phyloP scores from a whole-genome alignment of 192 early-diverging fungal genomes.

The Umbelopsis sp. region DNA sequence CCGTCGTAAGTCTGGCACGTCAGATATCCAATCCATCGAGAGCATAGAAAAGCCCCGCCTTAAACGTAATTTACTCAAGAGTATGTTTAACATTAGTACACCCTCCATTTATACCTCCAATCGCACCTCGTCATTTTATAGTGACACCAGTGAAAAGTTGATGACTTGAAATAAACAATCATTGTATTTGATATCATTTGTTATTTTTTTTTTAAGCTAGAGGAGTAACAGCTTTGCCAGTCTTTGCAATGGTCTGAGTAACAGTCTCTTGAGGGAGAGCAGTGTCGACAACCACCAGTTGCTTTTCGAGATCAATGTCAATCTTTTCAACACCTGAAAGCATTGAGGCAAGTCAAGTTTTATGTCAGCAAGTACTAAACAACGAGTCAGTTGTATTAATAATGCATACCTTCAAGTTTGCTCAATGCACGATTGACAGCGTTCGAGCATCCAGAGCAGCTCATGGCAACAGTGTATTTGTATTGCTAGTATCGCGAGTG shows the following conservation, averaged over 20 bases:
- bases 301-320: conserved; percentile 58
- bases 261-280: conserved; percentile 27
- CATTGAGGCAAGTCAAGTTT: not conserved
- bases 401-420: conserved; percentile 56
- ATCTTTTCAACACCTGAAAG: conserved; percentile 44
- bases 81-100: conserved; percentile 8
- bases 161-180: not conserved
- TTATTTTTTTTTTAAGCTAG: not conserved
- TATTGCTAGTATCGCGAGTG: no score
- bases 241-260: conserved; percentile 30
- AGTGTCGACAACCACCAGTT: conserved; percentile 54
- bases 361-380: not conserved
- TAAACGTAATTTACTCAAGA: not conserved
- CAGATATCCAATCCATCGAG: conserved; percentile 8
- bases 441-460: conserved; percentile 76
- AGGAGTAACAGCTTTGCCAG: conserved; percentile 30
- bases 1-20: conserved; percentile 1
- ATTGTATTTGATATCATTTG: not conserved
- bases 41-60: not conserved
- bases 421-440: conserved; percentile 71
- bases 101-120: conserved; percentile 4
- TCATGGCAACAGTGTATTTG: conserved; percentile 80
- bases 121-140: not conserved
- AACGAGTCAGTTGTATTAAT: not conserved
- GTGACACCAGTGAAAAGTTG: not conserved